Evolutionary conservation across 2,329 filamentous ascomycete species (phyloP).

Genomic region (Penicillium sclerotigenum): DNA sequence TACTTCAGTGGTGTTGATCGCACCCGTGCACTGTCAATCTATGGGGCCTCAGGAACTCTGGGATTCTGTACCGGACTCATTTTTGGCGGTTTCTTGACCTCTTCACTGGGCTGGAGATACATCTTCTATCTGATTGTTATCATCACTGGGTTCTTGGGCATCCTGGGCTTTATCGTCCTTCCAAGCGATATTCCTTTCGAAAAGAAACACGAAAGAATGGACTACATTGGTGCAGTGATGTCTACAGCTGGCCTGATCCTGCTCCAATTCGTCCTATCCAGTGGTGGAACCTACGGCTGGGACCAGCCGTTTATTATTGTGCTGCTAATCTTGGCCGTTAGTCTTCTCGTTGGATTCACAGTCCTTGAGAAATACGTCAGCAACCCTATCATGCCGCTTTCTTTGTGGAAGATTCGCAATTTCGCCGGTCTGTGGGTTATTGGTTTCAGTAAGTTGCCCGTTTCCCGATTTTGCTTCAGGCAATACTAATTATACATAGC

Average conservation of each 20-base stretch:
- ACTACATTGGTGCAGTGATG: constrained; percentile 42
- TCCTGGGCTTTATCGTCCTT: constrained; percentile 36
- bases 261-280: constrained; percentile 46
- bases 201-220: constrained; percentile 36
- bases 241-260: constrained; percentile 45
- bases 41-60: constrained; percentile 39
- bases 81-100: constrained; percentile 41
- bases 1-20: constrained; percentile 41
- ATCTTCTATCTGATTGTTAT: constrained; percentile 39
- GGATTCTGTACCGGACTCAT: constrained; percentile 43
- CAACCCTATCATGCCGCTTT: constrained; percentile 48
- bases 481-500: constrained; percentile 25
- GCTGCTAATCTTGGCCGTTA: constrained; percentile 39
- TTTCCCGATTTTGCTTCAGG: accelerated
- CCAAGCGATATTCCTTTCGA: constrained; percentile 39
- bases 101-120: constrained; percentile 41
- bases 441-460: constrained; percentile 37
- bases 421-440: constrained; percentile 48
- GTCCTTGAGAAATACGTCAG: constrained; percentile 44
- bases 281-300: constrained; percentile 49
- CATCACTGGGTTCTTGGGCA: constrained; percentile 31
- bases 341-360: constrained; percentile 39
- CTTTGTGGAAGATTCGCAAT: constrained; percentile 47
- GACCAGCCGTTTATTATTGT: constrained; percentile 46
- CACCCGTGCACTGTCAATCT: constrained; percentile 41